These are phyloP conservation scores for Coemansia asiatica DNA, from an alignment of 192 early-diverging fungal genomes.

Conservation along the genomic window DNA sequence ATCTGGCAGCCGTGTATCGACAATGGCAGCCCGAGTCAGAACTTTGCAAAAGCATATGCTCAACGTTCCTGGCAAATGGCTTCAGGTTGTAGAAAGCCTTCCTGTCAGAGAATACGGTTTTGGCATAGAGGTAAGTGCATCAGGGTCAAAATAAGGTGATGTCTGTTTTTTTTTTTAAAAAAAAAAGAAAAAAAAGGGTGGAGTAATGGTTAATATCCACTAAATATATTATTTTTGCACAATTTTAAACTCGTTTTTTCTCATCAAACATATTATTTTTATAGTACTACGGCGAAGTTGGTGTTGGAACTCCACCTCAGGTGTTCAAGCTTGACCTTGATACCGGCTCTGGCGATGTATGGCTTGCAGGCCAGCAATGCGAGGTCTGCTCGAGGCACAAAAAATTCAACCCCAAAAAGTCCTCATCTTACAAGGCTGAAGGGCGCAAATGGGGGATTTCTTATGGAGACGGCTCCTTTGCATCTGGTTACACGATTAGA, in stretches of 20 bases:
- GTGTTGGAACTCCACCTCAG: constrained; percentile 67
- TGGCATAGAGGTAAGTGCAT: constrained; percentile 48
- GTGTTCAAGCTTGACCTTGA: constrained; percentile 71
- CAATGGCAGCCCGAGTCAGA: constrained; percentile 36
- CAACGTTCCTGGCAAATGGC: constrained; percentile 49
- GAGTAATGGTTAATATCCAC: too few species aligned
- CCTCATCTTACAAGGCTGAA: constrained; percentile 58
- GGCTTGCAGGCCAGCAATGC: constrained; percentile 60
- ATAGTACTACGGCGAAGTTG: constrained; percentile 68
- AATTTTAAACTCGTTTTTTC: not conserved
- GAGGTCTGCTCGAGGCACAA: constrained; percentile 49
- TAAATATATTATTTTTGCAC: not conserved
- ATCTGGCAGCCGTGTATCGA: constrained; percentile 33
- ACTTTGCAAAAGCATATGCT: constrained; percentile 48
- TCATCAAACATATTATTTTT: not conserved
- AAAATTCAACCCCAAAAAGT: constrained; percentile 56
- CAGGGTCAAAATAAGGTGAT: not conserved
- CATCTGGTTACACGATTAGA: constrained; percentile 44
- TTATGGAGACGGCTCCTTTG: constrained; percentile 66
- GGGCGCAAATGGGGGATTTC: constrained; percentile 62
- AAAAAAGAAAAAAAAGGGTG: too few species aligned
- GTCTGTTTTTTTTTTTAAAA: too few species aligned
- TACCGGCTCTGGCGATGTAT: constrained; percentile 72
- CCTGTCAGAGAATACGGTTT: constrained; percentile 52
- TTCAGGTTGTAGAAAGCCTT: constrained; percentile 41